Evolutionary conservation across 1,139 yeast genomes (phyloP), one percentile per base, ranked within the genome.

Genomic region (Hyphopichia fennica): DNA sequence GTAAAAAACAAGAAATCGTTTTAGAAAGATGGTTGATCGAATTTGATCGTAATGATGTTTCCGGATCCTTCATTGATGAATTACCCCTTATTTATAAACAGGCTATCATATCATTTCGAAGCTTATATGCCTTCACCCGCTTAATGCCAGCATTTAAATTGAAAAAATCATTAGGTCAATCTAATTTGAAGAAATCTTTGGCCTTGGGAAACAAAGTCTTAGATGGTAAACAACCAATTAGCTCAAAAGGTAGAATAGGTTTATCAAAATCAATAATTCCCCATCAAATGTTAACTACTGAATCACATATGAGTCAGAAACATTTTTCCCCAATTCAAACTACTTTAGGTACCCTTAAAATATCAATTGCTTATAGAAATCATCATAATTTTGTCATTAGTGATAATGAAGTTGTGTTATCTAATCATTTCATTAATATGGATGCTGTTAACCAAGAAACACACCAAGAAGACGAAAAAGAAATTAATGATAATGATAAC

Each of bases 1-100:
- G 58, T 22, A 81, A 77, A 56, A 84, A 84, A 53, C 71, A 81
- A 13, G 98, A 91, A 61, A 79, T 93, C 15, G 96, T 93, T 2
- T 66, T 93, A 44, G 99, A 93, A 58, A 73, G 99, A 45, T 93
- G 99, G 99, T 70, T 89, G 20, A 69, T 93, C 31, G 96, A 90
- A 60, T 79, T 90, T 48, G 91, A 84, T 52, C 59, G 59, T 39
- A 56, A 46, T 41, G 62, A 53, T 19, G 59, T 60, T 8, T 51
- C 63, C 15, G 69, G 67, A 13, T 53, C 60, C 10, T 47, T 59
- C 1, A 51, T 60, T 3, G 75, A 67, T 40, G 91, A 86, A 45
- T 69, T 86, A 19, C 89, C 95, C 0, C 63, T 74, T 22, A 77
- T 87, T 14, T 87, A 88, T 67, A 87, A 87, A 56, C 87, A 84